These are phyloP conservation scores for Phyllosticta capitalensis DNA, from an alignment of 2,329 filamentous ascomycete genomes.

Conservation along the genomic window DNA sequence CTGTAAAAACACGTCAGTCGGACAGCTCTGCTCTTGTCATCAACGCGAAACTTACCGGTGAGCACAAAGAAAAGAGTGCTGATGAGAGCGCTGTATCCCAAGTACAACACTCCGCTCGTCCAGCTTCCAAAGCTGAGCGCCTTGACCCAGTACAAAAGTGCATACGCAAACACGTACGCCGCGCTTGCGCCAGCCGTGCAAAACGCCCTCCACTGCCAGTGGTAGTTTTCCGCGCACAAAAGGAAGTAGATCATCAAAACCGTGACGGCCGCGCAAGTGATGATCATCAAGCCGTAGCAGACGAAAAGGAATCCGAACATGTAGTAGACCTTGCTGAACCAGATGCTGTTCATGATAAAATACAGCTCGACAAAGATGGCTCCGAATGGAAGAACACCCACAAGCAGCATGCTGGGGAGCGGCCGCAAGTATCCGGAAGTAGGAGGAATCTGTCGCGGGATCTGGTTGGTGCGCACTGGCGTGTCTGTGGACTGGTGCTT, in stretches of 20 bases:
- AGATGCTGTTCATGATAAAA: slow-evolving; percentile 98
- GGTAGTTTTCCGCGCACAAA: slow-evolving; percentile 92
- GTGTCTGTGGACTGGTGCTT: slow-evolving; percentile 58
- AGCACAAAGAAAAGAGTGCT: slow-evolving; percentile 89
- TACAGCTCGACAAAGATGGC: slow-evolving; percentile 98
- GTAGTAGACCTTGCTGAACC: slow-evolving; percentile 98
- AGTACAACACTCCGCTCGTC: slow-evolving; percentile 79
- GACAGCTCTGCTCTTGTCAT: neutral
- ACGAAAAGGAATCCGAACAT: slow-evolving; percentile 99
- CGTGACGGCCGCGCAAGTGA: slow-evolving; percentile 86
- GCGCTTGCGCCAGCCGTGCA: slow-evolving; percentile 83
- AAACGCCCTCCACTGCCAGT: slow-evolving; percentile 98
- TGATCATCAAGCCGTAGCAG: slow-evolving; percentile 94
- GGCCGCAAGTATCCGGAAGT: slow-evolving; percentile 73
- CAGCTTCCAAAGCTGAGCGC: slow-evolving; percentile 78
- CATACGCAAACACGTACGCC: slow-evolving; percentile 84
- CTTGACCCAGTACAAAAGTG: slow-evolving; percentile 81
- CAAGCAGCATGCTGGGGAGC: slow-evolving; percentile 81
- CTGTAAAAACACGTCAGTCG: slow-evolving; percentile 36
- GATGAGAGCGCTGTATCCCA: slow-evolving; percentile 84
- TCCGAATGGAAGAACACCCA: slow-evolving; percentile 86
- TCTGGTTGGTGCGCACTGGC: slow-evolving; percentile 93
- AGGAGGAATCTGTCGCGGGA: slow-evolving; percentile 89
- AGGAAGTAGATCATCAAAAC: slow-evolving; percentile 94
- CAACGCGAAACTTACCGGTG: slow-evolving; percentile 56